Conservation (phyloP, 257 asterid species). For the Handroanthus guayacan region DNA sequence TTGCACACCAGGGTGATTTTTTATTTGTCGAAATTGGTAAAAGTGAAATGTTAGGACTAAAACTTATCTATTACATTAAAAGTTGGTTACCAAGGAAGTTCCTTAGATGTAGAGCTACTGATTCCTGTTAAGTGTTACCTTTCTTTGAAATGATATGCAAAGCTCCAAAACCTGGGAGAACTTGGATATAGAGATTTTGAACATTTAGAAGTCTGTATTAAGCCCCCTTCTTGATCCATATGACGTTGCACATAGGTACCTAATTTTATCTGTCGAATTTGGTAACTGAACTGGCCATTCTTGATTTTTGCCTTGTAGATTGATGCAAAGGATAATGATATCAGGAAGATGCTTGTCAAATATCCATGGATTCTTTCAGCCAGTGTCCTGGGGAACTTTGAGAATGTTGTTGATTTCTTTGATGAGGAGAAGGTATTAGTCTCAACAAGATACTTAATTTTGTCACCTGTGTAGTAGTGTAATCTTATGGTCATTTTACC, state of each 20-base stretch:
- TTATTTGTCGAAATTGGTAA: too few species aligned
- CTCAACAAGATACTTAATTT: conserved; percentile 25
- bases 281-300: conserved; percentile 15
- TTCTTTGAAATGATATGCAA: conserved; percentile 1
- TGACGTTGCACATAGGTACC: conserved; percentile 3
- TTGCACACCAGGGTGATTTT: too few species aligned
- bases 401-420: conserved; percentile 62
- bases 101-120: not conserved
- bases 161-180: conserved; percentile 9
- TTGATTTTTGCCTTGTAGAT: conserved; percentile 53
- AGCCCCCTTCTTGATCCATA: conserved; percentile 13
- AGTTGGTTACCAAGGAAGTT: too few species aligned
- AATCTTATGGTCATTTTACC: not conserved
- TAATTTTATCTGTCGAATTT: conserved; percentile 1
- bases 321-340: conserved; percentile 51
- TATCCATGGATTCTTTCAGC: conserved; percentile 95
- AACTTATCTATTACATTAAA: too few species aligned
- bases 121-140: not conserved
- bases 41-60: too few species aligned
- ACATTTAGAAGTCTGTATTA: not conserved
- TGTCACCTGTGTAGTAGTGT: not conserved
- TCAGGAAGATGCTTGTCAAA: conserved; percentile 74
- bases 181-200: conserved; percentile 11
- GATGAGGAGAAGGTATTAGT: conserved; percentile 73
- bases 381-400: conserved; percentile 68